Evolutionary conservation across 1,139 yeast genomes (phyloP).

Genomic region (Suhomyces bolitotheri): DNA sequence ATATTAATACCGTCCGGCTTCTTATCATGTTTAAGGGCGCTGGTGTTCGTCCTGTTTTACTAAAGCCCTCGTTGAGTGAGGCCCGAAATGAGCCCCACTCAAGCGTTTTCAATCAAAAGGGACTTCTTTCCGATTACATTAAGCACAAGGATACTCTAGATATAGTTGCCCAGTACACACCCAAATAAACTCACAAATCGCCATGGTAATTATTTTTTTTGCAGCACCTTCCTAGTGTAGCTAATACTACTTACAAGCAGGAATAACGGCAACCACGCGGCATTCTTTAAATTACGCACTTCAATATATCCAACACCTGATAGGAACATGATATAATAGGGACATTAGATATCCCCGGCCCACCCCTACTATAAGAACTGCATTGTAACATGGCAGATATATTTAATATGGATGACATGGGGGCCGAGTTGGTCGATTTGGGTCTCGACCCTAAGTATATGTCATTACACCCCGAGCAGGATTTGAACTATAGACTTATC

Average conservation of each 20-base stretch:
- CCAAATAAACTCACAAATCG: no score
- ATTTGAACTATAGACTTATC: slow-evolving; percentile 17
- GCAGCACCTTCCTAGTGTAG: no score
- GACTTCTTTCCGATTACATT: slow-evolving; percentile 30
- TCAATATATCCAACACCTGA: no score
- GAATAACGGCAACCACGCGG: no score
- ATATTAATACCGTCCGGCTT: slow-evolving; percentile 21
- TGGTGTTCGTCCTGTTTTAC: slow-evolving; percentile 26
- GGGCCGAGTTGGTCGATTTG: slow-evolving; percentile 9
- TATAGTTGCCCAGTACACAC: slow-evolving; percentile 24
- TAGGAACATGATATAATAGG: background rate
- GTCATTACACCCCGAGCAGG: slow-evolving; percentile 2
- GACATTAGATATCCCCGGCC: background rate
- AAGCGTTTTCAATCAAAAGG: no score
- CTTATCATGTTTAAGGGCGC: slow-evolving; percentile 28
- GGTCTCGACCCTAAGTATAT: background rate
- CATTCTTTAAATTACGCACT: no score
- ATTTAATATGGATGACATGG: slow-evolving; percentile 21
- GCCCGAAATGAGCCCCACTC: background rate
- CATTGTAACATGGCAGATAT: slow-evolving; percentile 18
- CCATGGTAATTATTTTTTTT: no score
- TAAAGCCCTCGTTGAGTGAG: slow-evolving; percentile 19
- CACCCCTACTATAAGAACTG: background rate
- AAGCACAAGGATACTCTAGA: slow-evolving; percentile 29
- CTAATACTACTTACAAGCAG: no score